Percentiles rank a stretch among this genome's conserved stretches.
These are phyloP conservation scores for Hypoxylon sp. DNA, from an alignment of 2,329 filamentous ascomycete genomes.

Conservation along the genomic window DNA sequence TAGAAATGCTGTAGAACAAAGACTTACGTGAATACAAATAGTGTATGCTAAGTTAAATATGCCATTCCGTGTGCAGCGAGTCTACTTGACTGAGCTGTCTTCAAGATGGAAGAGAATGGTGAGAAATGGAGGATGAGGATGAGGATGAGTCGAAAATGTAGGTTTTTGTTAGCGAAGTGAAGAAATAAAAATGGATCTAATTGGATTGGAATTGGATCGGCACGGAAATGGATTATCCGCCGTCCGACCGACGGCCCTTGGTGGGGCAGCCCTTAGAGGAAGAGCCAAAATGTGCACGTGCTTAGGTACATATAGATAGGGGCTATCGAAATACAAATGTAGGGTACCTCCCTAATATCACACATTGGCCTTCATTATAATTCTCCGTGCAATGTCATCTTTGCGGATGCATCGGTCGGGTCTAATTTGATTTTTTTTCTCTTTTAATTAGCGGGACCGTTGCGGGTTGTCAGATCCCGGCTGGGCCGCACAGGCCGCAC, in stretches of 20 bases:
- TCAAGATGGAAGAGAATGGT: conserved; percentile 1
- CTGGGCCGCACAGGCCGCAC: conserved; percentile 13
- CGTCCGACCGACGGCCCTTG: neutral
- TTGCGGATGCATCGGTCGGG: neutral
- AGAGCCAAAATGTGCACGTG: no score
- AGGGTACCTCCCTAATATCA: no score
- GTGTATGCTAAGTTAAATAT: conserved; percentile 1
- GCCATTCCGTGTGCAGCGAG: conserved; percentile 15
- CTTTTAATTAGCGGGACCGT: conserved; percentile 25
- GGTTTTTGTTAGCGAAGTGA: conserved; percentile 21
- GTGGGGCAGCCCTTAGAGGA: neutral
- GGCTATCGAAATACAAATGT: no score
- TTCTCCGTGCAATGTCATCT: neutral
- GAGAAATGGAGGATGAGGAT: neutral
- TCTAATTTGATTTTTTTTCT: conserved; percentile 17
- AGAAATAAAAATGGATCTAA: conserved; percentile 13
- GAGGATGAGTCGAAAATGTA: conserved; percentile 20
- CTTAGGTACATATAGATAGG: no score
- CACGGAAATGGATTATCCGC: conserved; percentile 18
- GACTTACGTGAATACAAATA: conserved; percentile 29
- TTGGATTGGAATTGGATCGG: conserved; percentile 29
- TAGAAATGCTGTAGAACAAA: neutral
- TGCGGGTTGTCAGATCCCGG: conserved; percentile 2
- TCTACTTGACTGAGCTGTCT: conserved; percentile 2
- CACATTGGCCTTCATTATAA: neutral